Percentiles rank a stretch among this genome's conserved stretches.
Conservation (phyloP, 176 grass and related monocot species). For the Oryza glumipatula region DNA sequence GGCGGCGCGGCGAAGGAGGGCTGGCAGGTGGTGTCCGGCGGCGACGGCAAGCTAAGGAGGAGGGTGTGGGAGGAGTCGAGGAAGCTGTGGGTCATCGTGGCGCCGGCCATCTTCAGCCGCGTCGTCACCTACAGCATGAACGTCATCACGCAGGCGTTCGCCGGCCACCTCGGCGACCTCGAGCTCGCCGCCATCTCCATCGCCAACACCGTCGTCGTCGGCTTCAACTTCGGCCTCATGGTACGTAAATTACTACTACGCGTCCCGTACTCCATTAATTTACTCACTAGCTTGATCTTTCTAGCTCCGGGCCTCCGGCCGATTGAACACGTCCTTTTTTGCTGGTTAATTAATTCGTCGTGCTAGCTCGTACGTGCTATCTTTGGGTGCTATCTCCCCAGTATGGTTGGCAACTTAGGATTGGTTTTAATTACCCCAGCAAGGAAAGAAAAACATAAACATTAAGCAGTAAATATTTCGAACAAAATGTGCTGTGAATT, state of each 20-base stretch:
- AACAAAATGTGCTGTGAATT: not conserved
- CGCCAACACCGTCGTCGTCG: constrained; percentile 88
- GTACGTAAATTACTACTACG: constrained; percentile 33
- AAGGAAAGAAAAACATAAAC: not conserved
- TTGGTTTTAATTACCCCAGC: not conserved
- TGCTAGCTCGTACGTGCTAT: not conserved
- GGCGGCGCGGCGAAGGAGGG: constrained; percentile 32
- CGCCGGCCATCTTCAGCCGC: constrained; percentile 89
- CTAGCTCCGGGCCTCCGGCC: not conserved
- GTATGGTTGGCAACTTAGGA: not conserved
- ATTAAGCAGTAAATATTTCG: not conserved
- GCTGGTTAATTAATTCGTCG: too few relatives aligned
- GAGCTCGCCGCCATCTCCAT: constrained; percentile 96
- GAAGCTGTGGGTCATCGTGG: constrained; percentile 90
- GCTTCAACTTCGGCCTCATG: constrained; percentile 95
- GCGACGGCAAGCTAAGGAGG: constrained; percentile 11
- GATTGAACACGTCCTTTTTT: not conserved
- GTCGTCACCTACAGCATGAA: constrained; percentile 94
- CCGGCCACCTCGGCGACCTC: constrained; percentile 92
- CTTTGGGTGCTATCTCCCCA: not conserved
- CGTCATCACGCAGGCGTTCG: constrained; percentile 96
- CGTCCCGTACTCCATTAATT: too few relatives aligned
- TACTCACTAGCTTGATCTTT: not conserved
- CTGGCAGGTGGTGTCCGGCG: constrained; percentile 19
- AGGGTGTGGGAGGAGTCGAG: constrained; percentile 68